Percentiles rank a stretch among this genome's conserved stretches.
Conservation (phyloP, 1,284 basidiomycete species). For the Cryptococcus sp. region DNA sequence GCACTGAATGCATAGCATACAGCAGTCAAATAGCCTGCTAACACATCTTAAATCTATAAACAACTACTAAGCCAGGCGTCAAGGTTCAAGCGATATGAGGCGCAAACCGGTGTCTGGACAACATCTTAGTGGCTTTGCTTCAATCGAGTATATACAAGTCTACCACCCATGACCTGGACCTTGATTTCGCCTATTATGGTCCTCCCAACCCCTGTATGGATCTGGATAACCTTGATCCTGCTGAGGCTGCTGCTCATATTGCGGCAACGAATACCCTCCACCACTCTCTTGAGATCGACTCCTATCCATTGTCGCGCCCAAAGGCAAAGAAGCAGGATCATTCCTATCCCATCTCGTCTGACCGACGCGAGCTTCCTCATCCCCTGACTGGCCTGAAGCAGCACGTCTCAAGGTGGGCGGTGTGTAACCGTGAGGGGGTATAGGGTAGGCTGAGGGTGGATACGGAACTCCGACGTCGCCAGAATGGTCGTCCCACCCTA, state of each 20-base stretch:
- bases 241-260: not conserved
- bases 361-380: constrained; percentile 4
- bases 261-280: not conserved
- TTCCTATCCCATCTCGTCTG: constrained; percentile 22
- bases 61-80: no score
- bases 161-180: not conserved
- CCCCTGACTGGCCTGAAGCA: constrained; percentile 10
- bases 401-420: constrained; percentile 25
- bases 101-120: no score
- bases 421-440: constrained; percentile 25
- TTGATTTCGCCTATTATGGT: not conserved
- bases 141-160: not conserved
- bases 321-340: no score
- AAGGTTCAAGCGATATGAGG: no score
- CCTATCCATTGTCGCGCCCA: not conserved
- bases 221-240: not conserved
- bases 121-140: no score
- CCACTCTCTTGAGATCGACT: not conserved
- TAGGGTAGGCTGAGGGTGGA: constrained; percentile 24
- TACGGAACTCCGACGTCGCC: constrained; percentile 15
- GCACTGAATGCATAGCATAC: no score
- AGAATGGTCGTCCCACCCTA: constrained; percentile 3
- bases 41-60: no score
- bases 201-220: not conserved
- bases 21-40: no score